Evolutionary conservation across 768 basidiomycete species (phyloP), one percentile per base, ranked within the genome.

Genomic region (Gautieria morchelliformis): DNA sequence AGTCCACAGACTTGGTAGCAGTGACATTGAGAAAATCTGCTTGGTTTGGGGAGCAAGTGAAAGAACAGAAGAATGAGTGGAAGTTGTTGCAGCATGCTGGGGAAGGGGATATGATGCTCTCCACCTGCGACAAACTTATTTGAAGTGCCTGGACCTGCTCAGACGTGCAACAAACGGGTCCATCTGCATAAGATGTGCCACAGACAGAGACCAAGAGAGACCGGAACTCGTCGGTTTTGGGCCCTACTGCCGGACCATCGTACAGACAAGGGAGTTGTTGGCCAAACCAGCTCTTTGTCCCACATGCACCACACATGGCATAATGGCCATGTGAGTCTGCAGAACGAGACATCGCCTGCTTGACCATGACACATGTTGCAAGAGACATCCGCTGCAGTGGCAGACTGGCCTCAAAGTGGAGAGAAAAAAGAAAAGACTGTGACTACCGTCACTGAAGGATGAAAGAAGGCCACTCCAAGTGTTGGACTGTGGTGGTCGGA

Each of bases 11-110:
- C 67, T 93, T 84, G 61, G 88, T 94, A 6, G 83, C 76, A 0
- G 88, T 88, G 60, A 98, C 72, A 58, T 90, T 82, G 58, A 98
- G 67, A 68, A 98, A 99, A 5, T 75, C 74, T 12, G 76, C 84
- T 68, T 99, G 96, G 58, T 87, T n/a, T n/a, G n/a, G n/a, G n/a
- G n/a, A n/a, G n/a, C n/a, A n/a, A n/a, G n/a, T n/a, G n/a, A n/a
- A n/a, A 52, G 82, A 74, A 74, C 96, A 99, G 75, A 91, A 98
- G 78, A 96, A 97, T 4, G 82, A 78, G 49, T 90, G 84, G 70
- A 99, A 99, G 72, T 97, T 96, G 73, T 93, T 94, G 63, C 88
- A 80, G 70, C 96, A 99, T 15, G 96, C 96, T 17, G 96, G 96
- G 67, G 94, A 97, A 6, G 92, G 81, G 17, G 90, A 85, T n/a